Percentiles rank a stretch among this genome's conserved stretches.
Evolutionary conservation across 176 grass and related monocot genomes (phyloP).

Genomic region (Phoenix dactylifera): DNA sequence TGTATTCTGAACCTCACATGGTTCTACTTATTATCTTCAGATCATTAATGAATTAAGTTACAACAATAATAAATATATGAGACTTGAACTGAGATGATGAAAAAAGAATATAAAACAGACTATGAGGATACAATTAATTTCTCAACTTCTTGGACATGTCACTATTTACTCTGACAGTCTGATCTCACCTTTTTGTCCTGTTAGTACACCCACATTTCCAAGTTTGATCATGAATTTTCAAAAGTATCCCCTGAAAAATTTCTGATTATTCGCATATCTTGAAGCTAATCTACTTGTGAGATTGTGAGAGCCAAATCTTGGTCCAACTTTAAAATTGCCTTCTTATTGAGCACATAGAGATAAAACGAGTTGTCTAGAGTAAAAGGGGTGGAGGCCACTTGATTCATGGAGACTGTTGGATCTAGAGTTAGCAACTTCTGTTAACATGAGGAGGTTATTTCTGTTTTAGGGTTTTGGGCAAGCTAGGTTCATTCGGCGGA

Average conservation of each 20-base stretch:
- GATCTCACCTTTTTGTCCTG: slow-evolving; percentile 27
- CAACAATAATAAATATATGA: no score
- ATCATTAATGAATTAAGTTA: no score
- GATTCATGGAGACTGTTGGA: slow-evolving; percentile 32
- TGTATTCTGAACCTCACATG: no score
- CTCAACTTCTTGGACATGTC: neutral
- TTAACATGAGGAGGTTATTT: slow-evolving; percentile 16
- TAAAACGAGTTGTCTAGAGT: slow-evolving; percentile 24
- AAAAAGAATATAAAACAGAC: no score
- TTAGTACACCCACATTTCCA: slow-evolving; percentile 21
- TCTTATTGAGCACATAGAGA: slow-evolving; percentile 17
- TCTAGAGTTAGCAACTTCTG: slow-evolving; percentile 10
- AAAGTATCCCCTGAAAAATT: slow-evolving; percentile 22
- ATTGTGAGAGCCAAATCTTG: slow-evolving; percentile 23
- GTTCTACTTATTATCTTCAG: no score
- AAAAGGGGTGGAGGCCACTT: slow-evolving; percentile 11
- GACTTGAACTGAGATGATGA: no score
- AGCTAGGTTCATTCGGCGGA: slow-evolving; percentile 10
- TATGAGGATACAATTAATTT: neutral
- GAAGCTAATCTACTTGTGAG: neutral
- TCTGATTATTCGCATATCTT: slow-evolving; percentile 2
- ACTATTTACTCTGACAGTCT: slow-evolving; percentile 28
- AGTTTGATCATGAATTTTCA: slow-evolving; percentile 35
- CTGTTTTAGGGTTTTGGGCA: slow-evolving; percentile 4
- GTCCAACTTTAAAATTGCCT: slow-evolving; percentile 24